Base-by-base conservation (phyloP, 75 land plant species). In the Picea sitchensis region DNA sequence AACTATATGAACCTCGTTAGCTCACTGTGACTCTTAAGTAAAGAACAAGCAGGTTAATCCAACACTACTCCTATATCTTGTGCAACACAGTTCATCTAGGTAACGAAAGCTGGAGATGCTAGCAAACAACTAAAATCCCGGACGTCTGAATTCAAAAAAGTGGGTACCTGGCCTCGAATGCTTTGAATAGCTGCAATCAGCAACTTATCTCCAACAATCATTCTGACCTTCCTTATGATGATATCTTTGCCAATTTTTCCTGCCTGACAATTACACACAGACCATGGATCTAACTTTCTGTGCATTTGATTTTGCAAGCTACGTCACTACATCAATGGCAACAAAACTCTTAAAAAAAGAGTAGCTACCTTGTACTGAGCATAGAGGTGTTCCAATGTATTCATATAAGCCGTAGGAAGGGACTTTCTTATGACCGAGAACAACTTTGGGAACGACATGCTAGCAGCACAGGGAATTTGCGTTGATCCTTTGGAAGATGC, bases 201-300 rank as follows among this genome's bases (percentile, higher is more conserved):
- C 76, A 75, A 58, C 59, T 75, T 75, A 58, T 75, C 76, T 31
- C 60, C 59, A 58, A 58, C 59, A 75, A 75, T 57, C 36, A 57
- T 56, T 54, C 76, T 75, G 34, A 75, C 76, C 18, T 4, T 75
- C 76, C 59, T 75, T 75, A 75, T 57, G n/a, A 75, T 30, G 15
- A 31, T 31, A 5, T 75, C 76, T 75, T 23, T 75, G 18, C 60
- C 56, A 75, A 75, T 75, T 75, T 23, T 23, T 75, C 31, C 59
- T 54, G 58, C 76, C 64, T 62, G 64, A 62, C 47, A 41, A 44
- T 71, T 20, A 71, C n/a, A 71, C 23, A 17, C 74, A 71, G 74
- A 9, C 5, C 44, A 71, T 71, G 44, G 47, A 71, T 71, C 74
- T 71, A n/a, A 44, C 20, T 21, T 71, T 71, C 34, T 34, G 71